Evolutionary conservation across 495 filamentous ascomycete genomes (phyloP).

Genomic region (Friedmanniomyces simplex): DNA sequence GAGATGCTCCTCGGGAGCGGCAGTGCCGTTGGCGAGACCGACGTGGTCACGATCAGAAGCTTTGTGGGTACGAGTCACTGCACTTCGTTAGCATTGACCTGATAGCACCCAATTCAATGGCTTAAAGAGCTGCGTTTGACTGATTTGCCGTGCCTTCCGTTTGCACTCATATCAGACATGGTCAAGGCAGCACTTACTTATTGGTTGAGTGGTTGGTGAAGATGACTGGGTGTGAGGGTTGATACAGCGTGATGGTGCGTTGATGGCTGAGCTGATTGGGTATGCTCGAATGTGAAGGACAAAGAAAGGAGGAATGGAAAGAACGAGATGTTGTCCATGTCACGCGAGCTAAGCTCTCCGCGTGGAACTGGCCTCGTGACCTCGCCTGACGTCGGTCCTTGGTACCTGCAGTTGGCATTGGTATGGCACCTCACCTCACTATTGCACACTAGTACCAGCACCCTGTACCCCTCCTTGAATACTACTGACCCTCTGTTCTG

Average conservation of each 20-base stretch:
- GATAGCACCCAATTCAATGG: neutral
- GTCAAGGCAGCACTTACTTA: neutral
- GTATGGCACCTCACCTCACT: neutral
- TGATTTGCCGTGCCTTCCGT: neutral
- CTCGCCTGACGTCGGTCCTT: neutral
- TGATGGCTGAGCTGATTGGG: neutral
- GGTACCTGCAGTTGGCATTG: neutral
- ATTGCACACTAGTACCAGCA: too few relatives aligned
- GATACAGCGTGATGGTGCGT: too few relatives aligned
- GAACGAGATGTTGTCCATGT: neutral
- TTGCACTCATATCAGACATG: neutral
- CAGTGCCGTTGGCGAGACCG: conserved; percentile 53
- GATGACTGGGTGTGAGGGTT: neutral
- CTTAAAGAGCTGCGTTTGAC: neutral
- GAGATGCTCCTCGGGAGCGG: conserved; percentile 54
- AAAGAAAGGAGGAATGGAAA: neutral
- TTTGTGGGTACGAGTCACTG: conserved; percentile 95
- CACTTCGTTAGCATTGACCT: neutral
- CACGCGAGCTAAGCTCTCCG: neutral
- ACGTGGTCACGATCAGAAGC: conserved; percentile 78
- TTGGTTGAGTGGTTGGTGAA: neutral
- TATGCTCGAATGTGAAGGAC: neutral
- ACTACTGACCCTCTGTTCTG: too few relatives aligned
- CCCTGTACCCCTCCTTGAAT: too few relatives aligned
- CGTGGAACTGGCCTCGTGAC: neutral